phyloP scores from a whole-genome alignment of 2,329 filamentous ascomycete genomes.

The Penicillium sp. region DNA sequence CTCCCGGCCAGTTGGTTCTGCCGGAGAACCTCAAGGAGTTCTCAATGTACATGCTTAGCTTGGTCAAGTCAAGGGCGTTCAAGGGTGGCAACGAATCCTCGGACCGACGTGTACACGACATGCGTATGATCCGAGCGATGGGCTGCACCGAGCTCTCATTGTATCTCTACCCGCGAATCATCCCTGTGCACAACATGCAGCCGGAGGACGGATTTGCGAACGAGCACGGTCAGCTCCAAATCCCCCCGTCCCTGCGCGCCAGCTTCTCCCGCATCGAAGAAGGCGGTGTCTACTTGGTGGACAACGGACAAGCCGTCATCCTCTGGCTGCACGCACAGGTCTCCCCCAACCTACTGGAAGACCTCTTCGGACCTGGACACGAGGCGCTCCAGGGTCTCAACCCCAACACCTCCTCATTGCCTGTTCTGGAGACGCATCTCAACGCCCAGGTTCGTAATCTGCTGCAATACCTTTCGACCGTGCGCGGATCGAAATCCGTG shows the following conservation, averaged over 20 bases:
- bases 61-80: constrained; percentile 89
- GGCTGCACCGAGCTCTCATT: constrained; percentile 81
- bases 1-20: constrained; percentile 88
- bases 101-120: constrained; percentile 86
- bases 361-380: constrained; percentile 82
- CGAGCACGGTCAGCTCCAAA: constrained; percentile 79
- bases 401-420: constrained; percentile 75
- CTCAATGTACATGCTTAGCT: constrained; percentile 88
- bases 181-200: constrained; percentile 85
- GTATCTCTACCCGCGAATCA: constrained; percentile 93
- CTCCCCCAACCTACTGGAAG: constrained; percentile 84
- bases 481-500: constrained; percentile 82
- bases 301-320: constrained; percentile 90
- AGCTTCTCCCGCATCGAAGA: constrained; percentile 88
- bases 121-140: constrained; percentile 87
- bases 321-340: constrained; percentile 93
- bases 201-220: constrained; percentile 92
- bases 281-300: constrained; percentile 89
- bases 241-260: constrained; percentile 78
- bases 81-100: constrained; percentile 88
- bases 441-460: constrained; percentile 96
- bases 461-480: constrained; percentile 77
- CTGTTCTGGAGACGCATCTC: constrained; percentile 84
- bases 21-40: constrained; percentile 96
- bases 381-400: constrained; percentile 74